Percentiles rank a stretch among this genome's conserved stretches.
Evolutionary conservation across 2,329 filamentous ascomycete species (phyloP).

Genomic region (Botrytis galanthina): DNA sequence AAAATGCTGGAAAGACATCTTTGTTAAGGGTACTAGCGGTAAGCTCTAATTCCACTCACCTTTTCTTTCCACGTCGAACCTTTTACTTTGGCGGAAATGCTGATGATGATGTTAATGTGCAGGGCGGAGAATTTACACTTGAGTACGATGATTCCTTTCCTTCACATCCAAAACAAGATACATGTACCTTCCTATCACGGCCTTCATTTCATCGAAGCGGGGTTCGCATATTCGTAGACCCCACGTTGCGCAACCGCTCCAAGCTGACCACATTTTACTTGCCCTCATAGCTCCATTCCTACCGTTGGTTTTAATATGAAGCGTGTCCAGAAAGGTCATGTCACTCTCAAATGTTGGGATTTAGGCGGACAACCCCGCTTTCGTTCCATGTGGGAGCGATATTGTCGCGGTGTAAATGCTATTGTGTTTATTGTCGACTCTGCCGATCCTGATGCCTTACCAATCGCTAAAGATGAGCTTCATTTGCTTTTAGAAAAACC

Average conservation of each 20-base stretch:
- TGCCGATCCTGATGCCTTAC: slow-evolving; percentile 76
- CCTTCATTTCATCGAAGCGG: slow-evolving; percentile 19
- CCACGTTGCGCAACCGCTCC: slow-evolving; percentile 18
- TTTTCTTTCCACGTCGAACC: slow-evolving; percentile 24
- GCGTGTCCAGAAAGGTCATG: slow-evolving; percentile 94
- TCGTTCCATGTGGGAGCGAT: slow-evolving; percentile 98
- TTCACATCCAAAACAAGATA: neutral
- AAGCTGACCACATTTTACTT: slow-evolving; percentile 41
- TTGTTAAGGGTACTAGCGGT: slow-evolving; percentile 91
- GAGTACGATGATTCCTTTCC: slow-evolving; percentile 66
- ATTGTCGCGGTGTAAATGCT: slow-evolving; percentile 94
- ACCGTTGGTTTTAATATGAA: slow-evolving; percentile 99
- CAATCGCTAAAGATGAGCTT: slow-evolving; percentile 86
- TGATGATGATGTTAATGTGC: slow-evolving; percentile 39
- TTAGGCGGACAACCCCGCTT: slow-evolving; percentile 95
- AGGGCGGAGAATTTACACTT: slow-evolving; percentile 98
- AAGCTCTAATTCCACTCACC: slow-evolving; percentile 47
- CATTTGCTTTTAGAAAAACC: slow-evolving; percentile 84
- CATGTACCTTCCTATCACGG: neutral
- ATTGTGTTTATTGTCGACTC: slow-evolving; percentile 99
- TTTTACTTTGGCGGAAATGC: slow-evolving; percentile 27
- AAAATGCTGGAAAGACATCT: slow-evolving; percentile 98
- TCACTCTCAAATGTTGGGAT: slow-evolving; percentile 99
- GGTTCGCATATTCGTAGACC: slow-evolving; percentile 16
- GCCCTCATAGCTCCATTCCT: slow-evolving; percentile 77